These are phyloP conservation scores for Houttuynia cordata DNA, from an alignment of 164 flowering plant genomes.

Conservation along the genomic window DNA sequence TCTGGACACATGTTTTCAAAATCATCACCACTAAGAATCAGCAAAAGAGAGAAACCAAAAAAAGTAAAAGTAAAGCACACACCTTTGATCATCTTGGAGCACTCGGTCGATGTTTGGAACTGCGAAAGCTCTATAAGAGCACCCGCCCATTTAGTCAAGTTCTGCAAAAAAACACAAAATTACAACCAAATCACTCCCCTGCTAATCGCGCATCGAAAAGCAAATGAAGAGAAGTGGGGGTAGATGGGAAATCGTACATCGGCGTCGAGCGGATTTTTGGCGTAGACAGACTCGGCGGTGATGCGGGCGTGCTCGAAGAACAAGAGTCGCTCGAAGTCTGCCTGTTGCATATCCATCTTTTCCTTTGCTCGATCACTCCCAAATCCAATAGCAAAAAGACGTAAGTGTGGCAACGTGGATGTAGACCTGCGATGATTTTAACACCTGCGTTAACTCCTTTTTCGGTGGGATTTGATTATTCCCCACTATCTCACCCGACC, in stretches of 20 bases:
- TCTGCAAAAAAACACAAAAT: slow-evolving; percentile 26
- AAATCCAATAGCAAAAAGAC: too few species aligned
- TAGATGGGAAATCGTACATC: slow-evolving; percentile 30
- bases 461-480: too few species aligned
- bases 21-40: background rate
- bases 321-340: slow-evolving; percentile 57
- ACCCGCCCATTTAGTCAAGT: slow-evolving; percentile 80
- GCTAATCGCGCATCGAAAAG: background rate
- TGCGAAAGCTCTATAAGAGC: slow-evolving; percentile 71
- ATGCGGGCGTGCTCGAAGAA: slow-evolving; percentile 76
- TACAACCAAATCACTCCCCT: too few species aligned
- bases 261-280: slow-evolving; percentile 57
- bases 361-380: background rate
- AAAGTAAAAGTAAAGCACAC: background rate
- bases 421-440: too few species aligned
- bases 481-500: too few species aligned
- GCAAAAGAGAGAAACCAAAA: background rate
- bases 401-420: too few species aligned
- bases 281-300: slow-evolving; percentile 44
- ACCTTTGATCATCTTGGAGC: slow-evolving; percentile 61
- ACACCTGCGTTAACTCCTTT: too few species aligned
- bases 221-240: background rate
- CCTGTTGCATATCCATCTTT: slow-evolving; percentile 1
- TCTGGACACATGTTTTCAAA: slow-evolving; percentile 21
- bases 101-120: slow-evolving; percentile 41